Conservation (phyloP, 2,329 filamentous ascomycete genomes). For the Onygenales sp. region DNA sequence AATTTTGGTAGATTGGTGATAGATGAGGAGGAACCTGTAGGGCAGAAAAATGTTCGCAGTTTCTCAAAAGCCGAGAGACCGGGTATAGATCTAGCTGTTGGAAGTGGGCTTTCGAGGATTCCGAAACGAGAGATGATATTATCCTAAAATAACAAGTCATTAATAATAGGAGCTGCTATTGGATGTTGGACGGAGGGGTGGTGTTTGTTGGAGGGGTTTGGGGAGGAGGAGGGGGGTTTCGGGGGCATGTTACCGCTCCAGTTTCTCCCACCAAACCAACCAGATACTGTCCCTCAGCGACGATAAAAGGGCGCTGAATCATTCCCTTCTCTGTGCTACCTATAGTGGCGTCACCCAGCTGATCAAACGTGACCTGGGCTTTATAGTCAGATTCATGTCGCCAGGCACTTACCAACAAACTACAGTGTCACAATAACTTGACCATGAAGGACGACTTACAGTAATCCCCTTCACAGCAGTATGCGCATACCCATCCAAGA, state of each 20-base stretch:
- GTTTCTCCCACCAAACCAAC: conserved; percentile 1
- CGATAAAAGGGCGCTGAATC: not conserved
- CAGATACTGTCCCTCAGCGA: not conserved
- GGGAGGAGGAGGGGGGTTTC: too few relatives aligned
- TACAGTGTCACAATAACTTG: too few relatives aligned
- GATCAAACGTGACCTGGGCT: not conserved
- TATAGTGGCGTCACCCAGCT: not conserved
- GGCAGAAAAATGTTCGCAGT: not conserved
- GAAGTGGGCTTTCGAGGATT: not conserved
- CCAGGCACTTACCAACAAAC: too few relatives aligned
- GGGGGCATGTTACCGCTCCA: not conserved
- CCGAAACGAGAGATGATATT: conserved; percentile 4
- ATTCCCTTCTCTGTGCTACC: not conserved
- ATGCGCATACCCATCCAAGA: not conserved
- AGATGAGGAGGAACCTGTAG: not conserved
- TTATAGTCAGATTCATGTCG: too few relatives aligned
- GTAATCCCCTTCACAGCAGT: not conserved
- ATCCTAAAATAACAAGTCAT: not conserved
- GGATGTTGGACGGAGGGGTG: not conserved
- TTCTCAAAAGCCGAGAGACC: not conserved
- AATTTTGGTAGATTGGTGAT: too few relatives aligned
- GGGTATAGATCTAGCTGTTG: not conserved
- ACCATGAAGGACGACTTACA: not conserved
- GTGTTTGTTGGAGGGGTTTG: too few relatives aligned
- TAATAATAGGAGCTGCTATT: not conserved